phyloP scores from a whole-genome alignment of 1,284 basidiomycete species.

The Ustilago loliicola region DNA sequence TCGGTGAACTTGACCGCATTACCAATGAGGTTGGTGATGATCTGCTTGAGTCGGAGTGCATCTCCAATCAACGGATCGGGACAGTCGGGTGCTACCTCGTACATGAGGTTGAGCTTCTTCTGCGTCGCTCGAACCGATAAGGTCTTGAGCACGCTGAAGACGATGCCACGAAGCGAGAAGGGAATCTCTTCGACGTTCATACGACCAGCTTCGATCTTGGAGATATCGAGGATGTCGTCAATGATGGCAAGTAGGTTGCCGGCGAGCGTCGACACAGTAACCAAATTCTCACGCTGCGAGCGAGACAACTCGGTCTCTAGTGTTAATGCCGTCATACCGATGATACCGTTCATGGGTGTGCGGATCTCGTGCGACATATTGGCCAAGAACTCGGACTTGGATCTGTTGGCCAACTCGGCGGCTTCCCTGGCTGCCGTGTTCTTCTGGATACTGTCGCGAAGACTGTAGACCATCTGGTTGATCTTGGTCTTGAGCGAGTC shows the following conservation, averaged over 20 bases:
- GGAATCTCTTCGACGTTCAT: slow-evolving; percentile 99
- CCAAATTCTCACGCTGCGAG: slow-evolving; percentile 91
- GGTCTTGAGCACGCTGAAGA: slow-evolving; percentile 98
- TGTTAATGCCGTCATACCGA: slow-evolving; percentile 98
- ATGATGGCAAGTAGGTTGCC: slow-evolving; percentile 95
- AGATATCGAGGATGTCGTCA: slow-evolving; percentile 70
- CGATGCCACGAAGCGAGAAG: slow-evolving; percentile 95
- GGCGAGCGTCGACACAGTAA: slow-evolving; percentile 95
- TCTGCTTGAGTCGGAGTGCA: slow-evolving; percentile 79
- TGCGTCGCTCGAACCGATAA: slow-evolving; percentile 97
- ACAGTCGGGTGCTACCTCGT: slow-evolving; percentile 94
- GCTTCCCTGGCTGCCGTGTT: slow-evolving; percentile 98
- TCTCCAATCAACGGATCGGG: slow-evolving; percentile 98
- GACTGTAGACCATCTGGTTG: slow-evolving; percentile 98
- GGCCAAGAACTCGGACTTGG: slow-evolving; percentile 89
- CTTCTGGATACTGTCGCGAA: slow-evolving; percentile 97
- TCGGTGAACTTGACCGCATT: slow-evolving; percentile 80
- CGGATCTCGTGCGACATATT: slow-evolving; percentile 71
- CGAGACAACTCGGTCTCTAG: slow-evolving; percentile 91
- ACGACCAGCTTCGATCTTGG: slow-evolving; percentile 84
- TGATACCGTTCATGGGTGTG: slow-evolving; percentile 79
- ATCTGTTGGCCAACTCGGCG: slow-evolving; percentile 90
- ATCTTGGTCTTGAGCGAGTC: slow-evolving; percentile 99
- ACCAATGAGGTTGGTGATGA: slow-evolving; percentile 68
- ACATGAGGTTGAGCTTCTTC: slow-evolving; percentile 95